Base-by-base conservation (phyloP, 108 stramenopile species). In the Schizochytrium sp. region DNA sequence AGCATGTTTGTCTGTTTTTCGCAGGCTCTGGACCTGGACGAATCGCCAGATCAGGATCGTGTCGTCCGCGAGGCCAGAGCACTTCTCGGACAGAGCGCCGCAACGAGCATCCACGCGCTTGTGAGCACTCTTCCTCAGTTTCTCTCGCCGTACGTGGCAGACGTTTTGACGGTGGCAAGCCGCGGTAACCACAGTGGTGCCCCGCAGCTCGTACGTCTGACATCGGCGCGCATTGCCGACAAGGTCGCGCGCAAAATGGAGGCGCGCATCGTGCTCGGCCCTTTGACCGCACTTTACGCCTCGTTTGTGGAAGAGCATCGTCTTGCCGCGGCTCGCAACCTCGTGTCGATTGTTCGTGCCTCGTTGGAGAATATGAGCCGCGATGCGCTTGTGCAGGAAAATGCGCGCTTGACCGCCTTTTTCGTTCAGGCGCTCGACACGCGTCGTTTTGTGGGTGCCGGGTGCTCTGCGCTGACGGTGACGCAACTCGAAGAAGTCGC, bases 61-160 rank as follows among this genome's bases (percentile, higher is more conserved):
- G 10, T 23, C 21, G 34, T 69, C 14, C 63, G 63, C 63, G 63
- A 69, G 10, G 45, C 76, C 25, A 43, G 76, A 6, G 48, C 51
- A 4, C n/a, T 83, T 43, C 76, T 83, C 10, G 76, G 48, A 10
- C 76, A 83, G 51, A 83, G 76, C 51, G 76, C 76, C 10, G 76
- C 76, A 23, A 53, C 76, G 12, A 83, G 76, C 51, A 47, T 83
- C 48, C 51, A 53, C 28, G 45, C 76, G 1, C 51, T 83, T 8
- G 76, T 83, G 48, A 53, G 48, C 45, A 28, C 45, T 12, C 76
- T 83, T 55, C 76, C 76, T 6, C 45, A 53, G 51, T 83, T 83
- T 83, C 76, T 83, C 76, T 83, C 76, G 16, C 76, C 76, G 19
- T 83, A 83, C 51, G 48, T 83, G 48, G 51, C n/a, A 6, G 76